Evolutionary conservation across 139 green algal genomes (phyloP), one percentile per base, ranked within the genome.

Genomic region (Nannochloris sp.): DNA sequence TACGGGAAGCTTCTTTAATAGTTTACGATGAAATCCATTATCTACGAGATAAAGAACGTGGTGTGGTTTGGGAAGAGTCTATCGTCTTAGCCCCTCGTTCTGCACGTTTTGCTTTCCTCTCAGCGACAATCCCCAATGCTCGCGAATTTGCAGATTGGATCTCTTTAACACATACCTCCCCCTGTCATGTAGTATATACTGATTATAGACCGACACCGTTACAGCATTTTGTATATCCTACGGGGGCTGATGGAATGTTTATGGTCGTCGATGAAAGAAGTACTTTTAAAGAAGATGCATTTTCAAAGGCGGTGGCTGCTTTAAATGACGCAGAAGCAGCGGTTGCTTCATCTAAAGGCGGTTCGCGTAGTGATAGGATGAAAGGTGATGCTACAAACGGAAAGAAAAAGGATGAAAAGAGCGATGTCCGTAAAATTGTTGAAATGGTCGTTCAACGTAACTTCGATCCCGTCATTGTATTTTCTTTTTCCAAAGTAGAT

Each of bases 391-490:
- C 56, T 14, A 35, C 34, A 39, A 63, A 78, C 51, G 42, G 55
- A 15, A 65, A 70, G 25, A 67, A 74, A 34, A 54, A 70, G 37
- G 27, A 57, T 19, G 54, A 47, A 23, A 58, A 80, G 32, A 75
- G 38, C 27, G 90, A 97, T 75, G 90, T 97, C 63, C 89, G 82
- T 80, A 95, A 93, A 73, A 78, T 98, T 32, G 84, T 97, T 44
- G 73, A 75, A 29, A 97, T 95, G 88, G 78, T 95, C 33, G 87
- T 95, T 67, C 70, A 87, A 47, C 63, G 84, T 4, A 82, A 89
- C 72, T 96, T 86, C 48, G 89, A 97, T 72, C 92, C 92, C 5
- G 44, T 69, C 34, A 92, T 94, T 66, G 74, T 94, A 6, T 94
- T 94, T 76, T 79, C 62, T 51, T 94, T 94, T 75, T 83, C 64